Evolutionary conservation across 2,329 filamentous ascomycete species (phyloP), one percentile per base, ranked within the genome.

Genomic region (Neonectria ditissima): DNA sequence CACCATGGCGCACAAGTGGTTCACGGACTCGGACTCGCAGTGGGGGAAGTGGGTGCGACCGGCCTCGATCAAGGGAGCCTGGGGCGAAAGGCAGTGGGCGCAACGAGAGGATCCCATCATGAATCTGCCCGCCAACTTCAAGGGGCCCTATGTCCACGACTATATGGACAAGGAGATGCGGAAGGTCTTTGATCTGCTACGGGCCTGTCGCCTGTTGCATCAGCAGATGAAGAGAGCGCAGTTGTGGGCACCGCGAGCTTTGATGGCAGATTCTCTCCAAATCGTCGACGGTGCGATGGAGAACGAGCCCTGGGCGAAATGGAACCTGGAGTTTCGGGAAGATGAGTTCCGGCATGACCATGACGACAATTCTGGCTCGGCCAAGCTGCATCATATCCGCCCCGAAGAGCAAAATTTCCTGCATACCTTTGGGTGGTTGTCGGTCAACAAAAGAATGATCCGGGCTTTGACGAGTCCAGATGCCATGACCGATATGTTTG

Each of bases 1-100:
- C 16, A 75, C 71, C 16, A 32, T 73, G n/a, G 72, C 59, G 13
- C 69, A 72, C 50, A 70, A 66, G 18, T 68, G 65, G 67, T 75
- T 60, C 39, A 43, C 45, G 22, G 63, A 63, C 3, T 53, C 55
- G 20, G 70, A 73, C 8, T 30, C 51, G 24, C 48, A 62, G 8
- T 74, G 74, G 73, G 65, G 60, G 11, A 20, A 65, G 8, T 70
- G 69, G 68, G 57, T 45, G 18, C 45, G 60, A 5, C 44, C 44
- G 13, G 63, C 69, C 37, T 45, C 66, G 3, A 26, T 72, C 28
- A 70, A 72, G 48, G 62, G 65, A 32, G 65, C 66, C 5, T 60
- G 69, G 22, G 45, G 57, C 1, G 60, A 69, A 14, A 68, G 50
- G 13, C 16, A 24, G 6, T 52, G 47, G 53, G 6, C 14, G 16